Conservation (phyloP, 371 early-diverging fungal species). For the Mortierella sp. region DNA sequence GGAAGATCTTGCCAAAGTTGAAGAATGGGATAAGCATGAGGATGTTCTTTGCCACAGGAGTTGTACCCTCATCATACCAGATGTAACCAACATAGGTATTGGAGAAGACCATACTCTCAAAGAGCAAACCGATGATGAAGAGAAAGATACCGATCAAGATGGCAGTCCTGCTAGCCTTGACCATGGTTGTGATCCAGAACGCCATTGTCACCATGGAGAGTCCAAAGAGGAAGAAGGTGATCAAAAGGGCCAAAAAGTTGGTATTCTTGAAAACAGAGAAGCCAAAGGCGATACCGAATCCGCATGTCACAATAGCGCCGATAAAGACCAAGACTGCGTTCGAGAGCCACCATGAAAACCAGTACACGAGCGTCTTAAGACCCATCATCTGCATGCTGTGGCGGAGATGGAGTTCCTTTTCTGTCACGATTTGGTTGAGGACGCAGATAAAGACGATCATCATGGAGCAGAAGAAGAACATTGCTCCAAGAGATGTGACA, state of each 20-base stretch:
- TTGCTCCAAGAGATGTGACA: slow-evolving; percentile 63
- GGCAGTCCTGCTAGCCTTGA: slow-evolving; percentile 51
- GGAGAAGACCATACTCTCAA: slow-evolving; percentile 74
- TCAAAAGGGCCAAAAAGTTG: slow-evolving; percentile 62
- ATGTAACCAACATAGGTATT: slow-evolving; percentile 67
- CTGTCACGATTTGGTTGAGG: slow-evolving; percentile 72
- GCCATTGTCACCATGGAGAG: slow-evolving; percentile 74
- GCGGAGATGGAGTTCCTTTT: slow-evolving; percentile 74
- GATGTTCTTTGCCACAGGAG: slow-evolving; percentile 38
- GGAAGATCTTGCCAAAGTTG: slow-evolving; percentile 78
- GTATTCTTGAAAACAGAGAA: slow-evolving; percentile 69
- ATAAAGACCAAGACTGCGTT: slow-evolving; percentile 64
- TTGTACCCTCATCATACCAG: slow-evolving; percentile 67
- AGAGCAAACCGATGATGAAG: slow-evolving; percentile 77
- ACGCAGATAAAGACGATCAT: slow-evolving; percentile 64
- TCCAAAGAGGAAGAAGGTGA: slow-evolving; percentile 78
- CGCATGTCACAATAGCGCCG: slow-evolving; percentile 63
- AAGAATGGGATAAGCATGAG: slow-evolving; percentile 75
- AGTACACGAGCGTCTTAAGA: slow-evolving; percentile 68
- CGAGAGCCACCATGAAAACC: slow-evolving; percentile 68
- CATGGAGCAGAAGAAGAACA: slow-evolving; percentile 77
- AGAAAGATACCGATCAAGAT: slow-evolving; percentile 75
- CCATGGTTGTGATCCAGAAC: slow-evolving; percentile 74
- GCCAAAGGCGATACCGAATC: slow-evolving; percentile 67
- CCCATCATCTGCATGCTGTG: slow-evolving; percentile 83